Evolutionary conservation across 2,329 filamentous ascomycete genomes (phyloP).

Genomic region (Apiospora pterosperma): DNA sequence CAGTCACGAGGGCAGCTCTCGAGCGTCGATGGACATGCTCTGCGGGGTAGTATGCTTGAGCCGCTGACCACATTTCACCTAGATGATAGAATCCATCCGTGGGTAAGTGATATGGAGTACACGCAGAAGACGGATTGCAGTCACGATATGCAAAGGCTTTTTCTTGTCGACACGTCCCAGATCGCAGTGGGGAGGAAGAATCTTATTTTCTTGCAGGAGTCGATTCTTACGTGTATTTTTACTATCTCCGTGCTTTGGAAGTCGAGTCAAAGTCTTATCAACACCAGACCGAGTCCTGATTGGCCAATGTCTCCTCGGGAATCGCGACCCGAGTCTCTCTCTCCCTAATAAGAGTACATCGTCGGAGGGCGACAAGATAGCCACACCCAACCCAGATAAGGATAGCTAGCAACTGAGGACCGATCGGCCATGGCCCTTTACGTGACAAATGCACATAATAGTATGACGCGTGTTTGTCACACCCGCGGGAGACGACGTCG

Average conservation of each 20-base stretch:
- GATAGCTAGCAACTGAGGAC: not conserved
- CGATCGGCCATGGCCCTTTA: not conserved
- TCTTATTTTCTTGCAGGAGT: not conserved
- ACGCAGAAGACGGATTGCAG: not conserved
- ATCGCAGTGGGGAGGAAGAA: not conserved
- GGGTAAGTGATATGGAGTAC: not conserved
- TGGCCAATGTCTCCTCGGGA: not conserved
- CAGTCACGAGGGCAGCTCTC: not conserved
- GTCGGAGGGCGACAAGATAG: not conserved
- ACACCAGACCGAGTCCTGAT: not conserved
- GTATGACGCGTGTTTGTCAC: not conserved
- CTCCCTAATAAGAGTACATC: not conserved
- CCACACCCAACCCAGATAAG: not conserved
- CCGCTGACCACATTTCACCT: not conserved
- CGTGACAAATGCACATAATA: conserved; percentile 4
- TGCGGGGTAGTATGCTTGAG: not conserved
- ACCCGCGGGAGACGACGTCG: not conserved
- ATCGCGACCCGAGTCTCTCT: not conserved
- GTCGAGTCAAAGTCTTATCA: not conserved
- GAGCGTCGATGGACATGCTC: not conserved
- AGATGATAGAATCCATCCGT: not conserved
- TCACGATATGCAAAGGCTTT: not conserved
- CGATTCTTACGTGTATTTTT: not conserved
- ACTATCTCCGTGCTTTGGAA: not conserved
- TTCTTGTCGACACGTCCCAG: not conserved